Evolutionary conservation across 805 yeast genomes (phyloP).

Genomic region (Metschnikowia henanensis): DNA sequence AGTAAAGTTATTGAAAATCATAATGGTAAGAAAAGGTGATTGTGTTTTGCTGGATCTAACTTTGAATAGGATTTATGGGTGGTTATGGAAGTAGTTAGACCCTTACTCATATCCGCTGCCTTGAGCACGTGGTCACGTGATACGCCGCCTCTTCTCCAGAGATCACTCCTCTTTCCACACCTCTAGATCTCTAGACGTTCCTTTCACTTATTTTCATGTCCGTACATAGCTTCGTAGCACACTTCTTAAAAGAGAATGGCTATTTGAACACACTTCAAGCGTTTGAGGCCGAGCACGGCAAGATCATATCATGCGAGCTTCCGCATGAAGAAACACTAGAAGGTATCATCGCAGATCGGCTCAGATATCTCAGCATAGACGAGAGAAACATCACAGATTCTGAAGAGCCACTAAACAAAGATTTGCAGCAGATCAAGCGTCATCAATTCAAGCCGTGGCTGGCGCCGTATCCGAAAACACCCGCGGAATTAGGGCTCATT

Average conservation of each 20-base stretch:
- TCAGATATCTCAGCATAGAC: constrained; percentile 16
- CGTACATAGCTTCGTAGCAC: constrained; percentile 49
- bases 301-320: constrained; percentile 22
- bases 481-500: constrained; percentile 11
- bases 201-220: constrained; percentile 14
- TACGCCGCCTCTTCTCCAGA: too few relatives aligned
- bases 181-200: too few relatives aligned
- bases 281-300: constrained; percentile 49
- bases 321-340: constrained; percentile 37
- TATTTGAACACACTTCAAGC: constrained; percentile 45
- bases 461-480: constrained; percentile 29
- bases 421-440: constrained; percentile 12
- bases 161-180: too few relatives aligned
- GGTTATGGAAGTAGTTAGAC: too few relatives aligned
- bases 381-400: constrained; percentile 6
- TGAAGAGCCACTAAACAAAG: constrained; percentile 5
- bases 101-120: too few relatives aligned
- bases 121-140: constrained; percentile 1
- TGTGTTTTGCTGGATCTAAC: too few relatives aligned
- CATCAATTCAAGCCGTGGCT: constrained; percentile 28
- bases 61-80: too few relatives aligned
- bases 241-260: constrained; percentile 54
- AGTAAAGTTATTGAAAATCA: not conserved
- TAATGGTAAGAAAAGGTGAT: not conserved
- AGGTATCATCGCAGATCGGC: constrained; percentile 30